Percentiles rank a stretch among this genome's conserved stretches.
phyloP scores from a whole-genome alignment of 176 grass and related monocot species.

The Thalia dealbata region DNA sequence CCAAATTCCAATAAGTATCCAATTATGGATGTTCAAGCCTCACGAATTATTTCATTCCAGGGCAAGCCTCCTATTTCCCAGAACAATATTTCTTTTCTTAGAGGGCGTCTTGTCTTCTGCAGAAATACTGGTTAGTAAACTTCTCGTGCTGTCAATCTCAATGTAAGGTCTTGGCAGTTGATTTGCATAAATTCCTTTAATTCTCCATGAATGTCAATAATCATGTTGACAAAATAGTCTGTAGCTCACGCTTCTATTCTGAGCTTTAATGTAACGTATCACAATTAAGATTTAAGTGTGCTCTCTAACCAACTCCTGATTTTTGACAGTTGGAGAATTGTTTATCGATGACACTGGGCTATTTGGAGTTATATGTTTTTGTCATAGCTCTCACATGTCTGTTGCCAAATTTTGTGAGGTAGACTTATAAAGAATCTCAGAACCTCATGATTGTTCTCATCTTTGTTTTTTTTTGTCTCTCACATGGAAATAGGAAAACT shows the following conservation, averaged over 20 bases:
- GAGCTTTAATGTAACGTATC: neutral
- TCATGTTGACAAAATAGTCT: neutral
- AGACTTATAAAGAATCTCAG: neutral
- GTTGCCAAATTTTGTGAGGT: slow-evolving; percentile 5
- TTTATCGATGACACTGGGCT: slow-evolving; percentile 1
- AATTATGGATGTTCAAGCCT: neutral
- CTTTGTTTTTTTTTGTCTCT: slow-evolving; percentile 5
- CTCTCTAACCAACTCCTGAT: neutral
- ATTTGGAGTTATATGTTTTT: slow-evolving; percentile 7
- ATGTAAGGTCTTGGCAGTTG: neutral
- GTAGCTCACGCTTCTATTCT: neutral
- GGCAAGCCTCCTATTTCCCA: neutral
- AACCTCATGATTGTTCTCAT: neutral
- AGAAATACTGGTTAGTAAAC: slow-evolving; percentile 6
- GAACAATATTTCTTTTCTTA: neutral
- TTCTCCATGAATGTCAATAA: neutral
- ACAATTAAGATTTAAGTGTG: neutral
- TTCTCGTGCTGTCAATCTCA: neutral
- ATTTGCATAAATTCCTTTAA: neutral
- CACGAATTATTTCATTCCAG: slow-evolving; percentile 1
- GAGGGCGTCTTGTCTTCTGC: slow-evolving; percentile 9
- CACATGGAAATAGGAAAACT: slow-evolving; percentile 6
- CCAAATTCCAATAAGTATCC: neutral
- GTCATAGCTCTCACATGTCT: neutral
- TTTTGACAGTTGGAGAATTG: slow-evolving; percentile 6